These are phyloP conservation scores for Blastobotrys mokoenaii DNA, from an alignment of 805 yeast species.

Conservation along the genomic window DNA sequence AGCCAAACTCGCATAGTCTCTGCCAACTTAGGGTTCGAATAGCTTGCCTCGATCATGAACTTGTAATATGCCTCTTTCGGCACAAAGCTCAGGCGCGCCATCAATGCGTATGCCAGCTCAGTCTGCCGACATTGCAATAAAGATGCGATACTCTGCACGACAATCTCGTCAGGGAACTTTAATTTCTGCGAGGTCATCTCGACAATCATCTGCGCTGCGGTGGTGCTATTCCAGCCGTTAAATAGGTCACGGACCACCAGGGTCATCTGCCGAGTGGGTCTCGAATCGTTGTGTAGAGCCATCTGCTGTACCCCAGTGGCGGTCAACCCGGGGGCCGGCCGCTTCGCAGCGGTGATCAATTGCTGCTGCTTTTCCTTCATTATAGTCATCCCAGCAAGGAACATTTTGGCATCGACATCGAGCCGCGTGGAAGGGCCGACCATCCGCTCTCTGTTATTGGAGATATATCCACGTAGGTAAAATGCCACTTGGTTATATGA, in stretches of 20 bases:
- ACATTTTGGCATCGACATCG: slow-evolving; percentile 22
- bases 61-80: slow-evolving; percentile 8
- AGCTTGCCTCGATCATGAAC: slow-evolving; percentile 17
- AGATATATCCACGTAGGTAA: slow-evolving; percentile 13
- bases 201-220: slow-evolving; percentile 4
- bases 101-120: slow-evolving; percentile 10
- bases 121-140: slow-evolving; percentile 4
- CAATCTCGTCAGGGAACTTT: slow-evolving; percentile 14
- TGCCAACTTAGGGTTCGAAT: slow-evolving; percentile 18
- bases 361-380: slow-evolving; percentile 18
- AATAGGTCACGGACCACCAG: slow-evolving; percentile 11
- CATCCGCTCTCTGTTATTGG: slow-evolving; percentile 2
- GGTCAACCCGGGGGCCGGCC: too few species aligned
- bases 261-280: not conserved
- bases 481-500: slow-evolving; percentile 13
- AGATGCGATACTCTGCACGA: slow-evolving; percentile 5
- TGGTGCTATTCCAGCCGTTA: slow-evolving; percentile 11
- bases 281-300: too few species aligned
- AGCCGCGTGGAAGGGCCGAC: slow-evolving; percentile 1
- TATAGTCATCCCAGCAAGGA: slow-evolving; percentile 22
- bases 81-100: slow-evolving; percentile 7
- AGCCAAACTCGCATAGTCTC: slow-evolving; percentile 20
- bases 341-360: too few species aligned
- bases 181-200: slow-evolving; percentile 14
- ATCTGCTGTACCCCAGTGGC: too few species aligned